Evolutionary conservation across 1,284 basidiomycete genomes (phyloP).

Genomic region (Pascua sp.): DNA sequence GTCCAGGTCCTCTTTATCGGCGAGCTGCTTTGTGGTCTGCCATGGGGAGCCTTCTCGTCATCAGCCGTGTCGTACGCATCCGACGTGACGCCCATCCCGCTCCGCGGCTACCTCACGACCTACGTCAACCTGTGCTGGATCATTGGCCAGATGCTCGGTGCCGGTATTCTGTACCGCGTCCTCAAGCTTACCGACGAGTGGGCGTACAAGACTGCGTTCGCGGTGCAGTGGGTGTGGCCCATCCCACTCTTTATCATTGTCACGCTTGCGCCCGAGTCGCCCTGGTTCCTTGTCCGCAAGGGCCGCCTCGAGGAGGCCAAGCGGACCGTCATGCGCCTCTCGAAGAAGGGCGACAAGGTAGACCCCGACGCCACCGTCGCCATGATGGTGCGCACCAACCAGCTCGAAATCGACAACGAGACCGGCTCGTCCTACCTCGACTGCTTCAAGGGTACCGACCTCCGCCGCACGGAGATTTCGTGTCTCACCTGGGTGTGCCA

Average conservation of each 20-base stretch:
- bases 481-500: constrained; percentile 19
- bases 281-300: constrained; percentile 32
- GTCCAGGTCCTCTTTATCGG: constrained; percentile 21
- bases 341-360: constrained; percentile 20
- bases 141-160: constrained; percentile 35
- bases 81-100: constrained; percentile 50
- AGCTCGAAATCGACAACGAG: constrained; percentile 26
- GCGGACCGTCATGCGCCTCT: constrained; percentile 17
- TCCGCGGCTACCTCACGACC: constrained; percentile 33
- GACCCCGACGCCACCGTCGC: constrained; percentile 28
- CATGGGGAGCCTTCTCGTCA: constrained; percentile 50
- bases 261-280: constrained; percentile 28
- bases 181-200: constrained; percentile 15
- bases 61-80: constrained; percentile 48
- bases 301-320: constrained; percentile 27
- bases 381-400: constrained; percentile 36
- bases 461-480: constrained; percentile 18
- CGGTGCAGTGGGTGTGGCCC: constrained; percentile 49
- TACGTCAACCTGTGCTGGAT: constrained; percentile 55
- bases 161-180: constrained; percentile 28
- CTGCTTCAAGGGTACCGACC: constrained; percentile 31
- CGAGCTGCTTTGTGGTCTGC: constrained; percentile 33
- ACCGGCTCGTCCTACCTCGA: constrained; percentile 27
- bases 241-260: constrained; percentile 26
- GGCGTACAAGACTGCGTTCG: constrained; percentile 45